Evolutionary conservation across 257 asterid species (phyloP).

Genomic region (Ophiorrhiza pumila): DNA sequence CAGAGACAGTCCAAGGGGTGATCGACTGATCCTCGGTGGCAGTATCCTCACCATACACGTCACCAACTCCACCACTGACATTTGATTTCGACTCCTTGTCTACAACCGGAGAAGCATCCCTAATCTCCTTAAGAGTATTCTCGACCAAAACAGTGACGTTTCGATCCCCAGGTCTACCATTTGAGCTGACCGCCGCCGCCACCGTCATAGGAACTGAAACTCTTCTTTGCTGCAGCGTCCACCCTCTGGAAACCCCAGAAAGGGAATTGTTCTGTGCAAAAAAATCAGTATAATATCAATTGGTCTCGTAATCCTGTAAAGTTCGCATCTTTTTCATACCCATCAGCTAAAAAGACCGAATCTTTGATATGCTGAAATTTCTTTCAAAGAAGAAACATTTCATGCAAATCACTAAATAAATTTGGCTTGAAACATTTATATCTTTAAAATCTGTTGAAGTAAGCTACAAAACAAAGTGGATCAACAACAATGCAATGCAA

Average conservation of each 20-base stretch:
- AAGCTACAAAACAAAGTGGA: not conserved
- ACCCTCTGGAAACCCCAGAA: conserved; percentile 54
- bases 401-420: conserved; percentile 19
- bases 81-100: conserved; percentile 34
- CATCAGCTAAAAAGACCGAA: conserved; percentile 1
- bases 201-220: conserved; percentile 43
- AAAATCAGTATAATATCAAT: not conserved
- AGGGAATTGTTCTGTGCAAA: conserved; percentile 57
- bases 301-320: not conserved
- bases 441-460: conserved; percentile 16
- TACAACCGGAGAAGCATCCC: conserved; percentile 21
- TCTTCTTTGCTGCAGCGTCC: conserved; percentile 54
- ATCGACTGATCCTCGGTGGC: conserved; percentile 49
- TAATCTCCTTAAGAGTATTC: conserved; percentile 32
- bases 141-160: conserved; percentile 59
- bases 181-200: conserved; percentile 55
- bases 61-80: conserved; percentile 43
- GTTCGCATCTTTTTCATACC: not conserved
- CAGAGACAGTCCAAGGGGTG: conserved; percentile 51
- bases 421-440: not conserved
- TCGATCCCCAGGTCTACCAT: conserved; percentile 67
- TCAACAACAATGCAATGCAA: not conserved
- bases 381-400: conserved; percentile 2
- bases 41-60: conserved; percentile 46
- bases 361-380: not conserved